These are phyloP conservation scores for Cutaneotrichosporon sp. DNA, from an alignment of 1,284 basidiomycete species.

Conservation along the genomic window DNA sequence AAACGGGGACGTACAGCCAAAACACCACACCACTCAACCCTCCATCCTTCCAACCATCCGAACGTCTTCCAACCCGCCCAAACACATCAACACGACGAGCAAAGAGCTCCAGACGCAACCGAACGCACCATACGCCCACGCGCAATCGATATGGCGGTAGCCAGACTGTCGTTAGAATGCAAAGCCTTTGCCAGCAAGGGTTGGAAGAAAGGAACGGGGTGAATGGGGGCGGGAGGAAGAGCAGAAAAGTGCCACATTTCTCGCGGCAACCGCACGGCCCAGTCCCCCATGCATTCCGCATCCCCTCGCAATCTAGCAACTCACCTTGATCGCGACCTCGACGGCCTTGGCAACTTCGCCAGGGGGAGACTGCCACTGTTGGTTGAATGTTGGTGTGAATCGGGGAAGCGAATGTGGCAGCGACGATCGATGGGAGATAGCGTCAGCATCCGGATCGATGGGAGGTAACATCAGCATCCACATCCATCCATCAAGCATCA, in stretches of 20 bases:
- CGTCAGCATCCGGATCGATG: no score
- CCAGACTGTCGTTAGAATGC: conserved; percentile 45
- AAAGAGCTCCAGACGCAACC: not conserved
- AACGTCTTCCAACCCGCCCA: no score
- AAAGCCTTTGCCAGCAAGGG: no score
- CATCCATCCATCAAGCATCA: no score
- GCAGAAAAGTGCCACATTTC: no score
- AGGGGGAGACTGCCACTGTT: conserved; percentile 46
- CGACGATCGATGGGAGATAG: not conserved
- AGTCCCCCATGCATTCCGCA: no score
- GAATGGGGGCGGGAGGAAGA: not conserved
- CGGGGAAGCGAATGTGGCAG: no score
- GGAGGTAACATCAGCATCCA: no score
- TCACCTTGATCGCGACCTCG: conserved; percentile 42
- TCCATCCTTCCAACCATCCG: not conserved
- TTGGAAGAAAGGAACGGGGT: no score
- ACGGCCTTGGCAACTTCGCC: conserved; percentile 50
- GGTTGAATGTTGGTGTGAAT: no score
- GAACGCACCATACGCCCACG: conserved; percentile 41
- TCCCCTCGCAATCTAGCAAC: conserved; percentile 7
- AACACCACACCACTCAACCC: not conserved
- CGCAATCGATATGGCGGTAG: conserved; percentile 66
- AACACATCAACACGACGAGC: not conserved
- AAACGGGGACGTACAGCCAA: no score
- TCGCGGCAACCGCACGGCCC: no score